Base-by-base conservation (phyloP, 75 land plant species). In the Chamaecyparis obtusa region DNA sequence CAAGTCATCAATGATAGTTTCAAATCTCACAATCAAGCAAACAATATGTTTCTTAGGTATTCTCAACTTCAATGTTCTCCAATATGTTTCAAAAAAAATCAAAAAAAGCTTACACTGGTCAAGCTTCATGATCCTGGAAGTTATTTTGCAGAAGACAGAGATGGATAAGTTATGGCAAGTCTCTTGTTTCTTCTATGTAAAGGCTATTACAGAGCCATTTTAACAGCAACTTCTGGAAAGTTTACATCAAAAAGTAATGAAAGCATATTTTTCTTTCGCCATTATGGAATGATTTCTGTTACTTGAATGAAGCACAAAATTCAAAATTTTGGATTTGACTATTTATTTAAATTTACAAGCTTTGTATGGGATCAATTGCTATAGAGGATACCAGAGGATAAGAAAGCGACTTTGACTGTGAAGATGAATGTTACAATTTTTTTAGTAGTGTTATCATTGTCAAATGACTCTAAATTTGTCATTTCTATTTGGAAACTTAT, bases 1-100 rank as follows among this genome's bases (percentile, higher is more conserved):
- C 83, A 80, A 80, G 83, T n/a, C 83, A 80, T 80, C 46, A 80
- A 27, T 80, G 49, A 43, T 80, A 19, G 48, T 80, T 44, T 80
- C 48, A 24, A 44, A 41, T 80, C 11, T 44, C 48, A 24, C 30
- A 41, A 80, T 43, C 83, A 80, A 44, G 48, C 44, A 80, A 49
- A 10, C 83, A 80, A 43, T 80, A 21, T 24, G 30, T 44, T 80
- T 44, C 8, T 10, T 80, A 80, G 83, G 83, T 24, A 44, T 80
- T 80, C 49, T 43, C 83, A 80, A 27, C 13, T 80, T 16, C n/a
- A 13, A 8, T 44, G 49, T 17, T 81, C 46, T 44, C 46, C 69
- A 49, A 49, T 49, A 10, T 49, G 13, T 49, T 49, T 46, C 16
- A 32, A 46, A 44, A 39, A 81, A 37, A 44, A 8, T 3, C 30